Conservation (phyloP, 352 stramenopile genomes). For the Saprolegnia diclina region DNA sequence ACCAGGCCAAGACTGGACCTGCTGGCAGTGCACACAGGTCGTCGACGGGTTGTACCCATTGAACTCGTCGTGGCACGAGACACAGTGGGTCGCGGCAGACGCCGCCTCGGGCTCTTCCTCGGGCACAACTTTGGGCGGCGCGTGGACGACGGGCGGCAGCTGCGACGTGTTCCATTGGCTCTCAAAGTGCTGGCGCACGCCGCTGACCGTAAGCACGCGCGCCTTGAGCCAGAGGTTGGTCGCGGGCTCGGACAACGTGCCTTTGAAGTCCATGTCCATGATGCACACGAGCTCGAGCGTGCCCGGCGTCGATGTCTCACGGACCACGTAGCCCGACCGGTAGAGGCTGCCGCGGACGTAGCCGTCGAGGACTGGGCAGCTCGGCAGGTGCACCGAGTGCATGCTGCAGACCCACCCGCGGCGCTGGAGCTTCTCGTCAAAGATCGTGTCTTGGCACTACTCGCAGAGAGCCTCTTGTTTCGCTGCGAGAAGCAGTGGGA, state of each 20-base stretch:
- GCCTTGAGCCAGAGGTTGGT: constrained; percentile 24
- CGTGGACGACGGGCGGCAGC: neutral
- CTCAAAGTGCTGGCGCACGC: constrained; percentile 20
- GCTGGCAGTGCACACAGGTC: constrained; percentile 18
- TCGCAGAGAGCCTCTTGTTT: neutral
- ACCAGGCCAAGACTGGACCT: neutral
- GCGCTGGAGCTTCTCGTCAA: constrained; percentile 58
- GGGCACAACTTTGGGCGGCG: neutral
- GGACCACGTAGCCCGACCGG: constrained; percentile 31
- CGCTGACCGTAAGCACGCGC: constrained; percentile 6
- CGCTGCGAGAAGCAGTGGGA: too few species aligned
- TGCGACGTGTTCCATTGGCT: neutral
- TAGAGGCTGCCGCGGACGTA: constrained; percentile 77
- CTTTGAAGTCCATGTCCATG: constrained; percentile 28
- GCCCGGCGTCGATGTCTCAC: constrained; percentile 15
- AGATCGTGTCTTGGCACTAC: constrained; percentile 67
- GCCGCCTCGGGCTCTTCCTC: neutral
- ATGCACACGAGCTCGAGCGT: constrained; percentile 21
- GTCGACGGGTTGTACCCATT: constrained; percentile 6
- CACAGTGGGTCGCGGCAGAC: neutral
- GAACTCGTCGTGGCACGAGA: constrained; percentile 2
- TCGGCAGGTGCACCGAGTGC: constrained; percentile 78
- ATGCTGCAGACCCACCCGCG: constrained; percentile 73
- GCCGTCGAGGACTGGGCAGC: constrained; percentile 59
- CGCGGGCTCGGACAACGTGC: neutral